These are phyloP conservation scores for Hymenoscyphus occultus DNA, from an alignment of 2,329 filamentous ascomycete species.

Conservation along the genomic window DNA sequence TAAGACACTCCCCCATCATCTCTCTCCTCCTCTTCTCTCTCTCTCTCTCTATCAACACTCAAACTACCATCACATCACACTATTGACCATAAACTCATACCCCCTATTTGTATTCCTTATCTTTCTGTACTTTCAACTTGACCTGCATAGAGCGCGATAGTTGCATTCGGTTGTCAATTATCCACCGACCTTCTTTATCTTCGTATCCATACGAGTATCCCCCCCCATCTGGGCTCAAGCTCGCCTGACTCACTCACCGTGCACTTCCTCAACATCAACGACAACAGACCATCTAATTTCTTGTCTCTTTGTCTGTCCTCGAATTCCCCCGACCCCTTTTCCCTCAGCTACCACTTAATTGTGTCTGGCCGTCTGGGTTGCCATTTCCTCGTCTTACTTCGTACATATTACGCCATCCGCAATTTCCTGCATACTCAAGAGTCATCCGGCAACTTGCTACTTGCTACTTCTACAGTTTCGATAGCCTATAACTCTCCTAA, in stretches of 20 bases:
- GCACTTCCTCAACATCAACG: slow-evolving; percentile 10
- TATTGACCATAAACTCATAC: not conserved
- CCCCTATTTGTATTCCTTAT: slow-evolving; percentile 5
- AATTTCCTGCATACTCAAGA: slow-evolving; percentile 9
- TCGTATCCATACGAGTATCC: slow-evolving; percentile 12
- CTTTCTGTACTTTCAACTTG: not conserved
- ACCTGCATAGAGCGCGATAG: slow-evolving; percentile 17
- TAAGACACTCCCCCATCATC: not conserved
- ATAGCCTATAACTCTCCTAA: slow-evolving; percentile 20
- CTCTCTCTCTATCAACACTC: not conserved
- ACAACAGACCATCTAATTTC: slow-evolving; percentile 2
- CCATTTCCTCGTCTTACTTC: slow-evolving; percentile 15
- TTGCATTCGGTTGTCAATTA: slow-evolving; percentile 26
- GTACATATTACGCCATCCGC: slow-evolving; percentile 1
- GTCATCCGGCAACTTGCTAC: slow-evolving; percentile 28
- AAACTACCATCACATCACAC: not conserved
- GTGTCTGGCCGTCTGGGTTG: slow-evolving; percentile 22
- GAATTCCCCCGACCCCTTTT: not conserved
- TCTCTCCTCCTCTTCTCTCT: not conserved
- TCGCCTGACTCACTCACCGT: slow-evolving; percentile 28
- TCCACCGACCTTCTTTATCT: slow-evolving; percentile 23
- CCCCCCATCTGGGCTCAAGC: not conserved
- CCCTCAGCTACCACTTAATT: slow-evolving; percentile 25
- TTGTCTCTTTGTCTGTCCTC: slow-evolving; percentile 19
- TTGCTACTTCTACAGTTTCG: slow-evolving; percentile 25